Evolutionary conservation across 306 rosid genomes (phyloP).

Genomic region (Trifolium dubium): DNA sequence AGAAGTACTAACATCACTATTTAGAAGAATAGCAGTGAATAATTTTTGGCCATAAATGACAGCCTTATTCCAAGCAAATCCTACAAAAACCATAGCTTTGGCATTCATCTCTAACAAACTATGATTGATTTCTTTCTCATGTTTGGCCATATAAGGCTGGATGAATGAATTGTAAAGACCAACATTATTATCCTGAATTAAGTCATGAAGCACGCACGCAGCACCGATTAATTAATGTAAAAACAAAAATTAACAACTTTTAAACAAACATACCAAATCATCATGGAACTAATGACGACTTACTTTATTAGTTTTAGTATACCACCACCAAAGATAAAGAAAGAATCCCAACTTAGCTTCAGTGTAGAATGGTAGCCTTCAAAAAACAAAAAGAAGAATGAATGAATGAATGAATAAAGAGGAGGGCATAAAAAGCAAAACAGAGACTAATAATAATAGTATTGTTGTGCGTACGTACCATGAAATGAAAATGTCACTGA

Average conservation of each 20-base stretch:
- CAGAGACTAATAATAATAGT: no score
- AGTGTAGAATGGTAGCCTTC: no score
- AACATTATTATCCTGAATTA: not conserved
- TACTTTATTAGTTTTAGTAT: not conserved
- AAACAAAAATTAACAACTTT: not conserved
- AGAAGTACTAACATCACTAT: not conserved
- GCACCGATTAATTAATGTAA: not conserved
- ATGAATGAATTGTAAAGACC: conserved; percentile 21
- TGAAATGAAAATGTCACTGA: no score
- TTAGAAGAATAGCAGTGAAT: conserved; percentile 7
- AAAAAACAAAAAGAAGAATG: no score
- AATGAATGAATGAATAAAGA: no score
- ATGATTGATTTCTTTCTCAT: conserved; percentile 25
- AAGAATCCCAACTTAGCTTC: not conserved
- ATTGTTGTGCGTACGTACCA: no score
- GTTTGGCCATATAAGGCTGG: conserved; percentile 22
- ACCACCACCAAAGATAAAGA: not conserved
- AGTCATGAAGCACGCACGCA: not conserved
- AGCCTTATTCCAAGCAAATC: conserved; percentile 14
- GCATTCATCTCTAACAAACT: not conserved
- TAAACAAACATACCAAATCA: no score
- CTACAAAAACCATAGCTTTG: conserved; percentile 17
- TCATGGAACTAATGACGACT: not conserved
- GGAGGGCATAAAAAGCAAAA: not conserved
- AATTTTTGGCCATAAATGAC: not conserved